Evolutionary conservation across 2,329 filamentous ascomycete genomes (phyloP).

Genomic region (Penicillium sp.): DNA sequence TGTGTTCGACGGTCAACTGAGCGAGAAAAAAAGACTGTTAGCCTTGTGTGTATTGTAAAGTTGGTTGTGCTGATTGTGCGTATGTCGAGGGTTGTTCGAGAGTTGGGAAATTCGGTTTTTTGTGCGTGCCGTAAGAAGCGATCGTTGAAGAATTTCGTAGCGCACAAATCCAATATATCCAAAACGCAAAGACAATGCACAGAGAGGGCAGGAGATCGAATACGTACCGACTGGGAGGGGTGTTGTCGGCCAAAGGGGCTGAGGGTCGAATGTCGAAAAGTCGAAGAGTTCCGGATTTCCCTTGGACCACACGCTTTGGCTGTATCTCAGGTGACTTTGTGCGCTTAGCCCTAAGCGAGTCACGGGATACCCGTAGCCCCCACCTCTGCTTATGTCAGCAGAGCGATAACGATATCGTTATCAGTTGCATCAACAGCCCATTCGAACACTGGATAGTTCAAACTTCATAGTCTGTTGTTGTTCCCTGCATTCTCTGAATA

Average conservation of each 20-base stretch:
- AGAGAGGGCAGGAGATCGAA: constrained; percentile 11
- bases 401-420: constrained; percentile 7
- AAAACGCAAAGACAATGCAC: constrained; percentile 15
- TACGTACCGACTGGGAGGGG: constrained; percentile 42
- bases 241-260: constrained; percentile 37
- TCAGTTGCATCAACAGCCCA: constrained; percentile 16
- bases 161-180: constrained; percentile 5
- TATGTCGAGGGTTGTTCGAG: constrained; percentile 7
- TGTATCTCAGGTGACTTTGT: constrained; percentile 40
- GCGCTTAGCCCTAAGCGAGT: constrained; percentile 42
- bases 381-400: background rate
- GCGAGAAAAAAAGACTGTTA: constrained; percentile 21
- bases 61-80: background rate
- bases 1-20: constrained; percentile 36
- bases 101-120: constrained; percentile 13
- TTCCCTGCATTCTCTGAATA: background rate
- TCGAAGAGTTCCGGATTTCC: constrained; percentile 39
- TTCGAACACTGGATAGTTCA: background rate
- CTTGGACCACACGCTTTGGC: constrained; percentile 36
- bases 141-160: constrained; percentile 5
- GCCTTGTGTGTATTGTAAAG: constrained; percentile 16
- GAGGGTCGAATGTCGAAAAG: constrained; percentile 41
- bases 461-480: background rate
- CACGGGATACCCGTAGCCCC: constrained; percentile 30
- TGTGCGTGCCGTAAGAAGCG: constrained; percentile 18